Evolutionary conservation across 768 basidiomycete genomes (phyloP).

Genomic region (Russula brevipes): DNA sequence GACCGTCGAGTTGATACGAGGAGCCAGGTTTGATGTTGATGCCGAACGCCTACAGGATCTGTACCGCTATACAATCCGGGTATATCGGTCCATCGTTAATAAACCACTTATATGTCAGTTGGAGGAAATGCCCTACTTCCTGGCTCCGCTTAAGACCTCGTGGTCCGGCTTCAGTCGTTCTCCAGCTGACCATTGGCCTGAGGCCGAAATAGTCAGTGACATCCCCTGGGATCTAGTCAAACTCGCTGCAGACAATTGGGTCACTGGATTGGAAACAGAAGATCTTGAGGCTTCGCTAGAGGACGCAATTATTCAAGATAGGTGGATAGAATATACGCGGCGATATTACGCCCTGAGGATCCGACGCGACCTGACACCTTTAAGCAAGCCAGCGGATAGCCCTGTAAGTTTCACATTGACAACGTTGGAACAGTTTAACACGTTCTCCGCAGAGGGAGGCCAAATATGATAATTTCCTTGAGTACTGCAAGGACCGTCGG

Average conservation of each 20-base stretch:
- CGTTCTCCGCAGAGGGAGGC: constrained; percentile 49
- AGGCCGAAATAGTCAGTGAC: constrained; percentile 38
- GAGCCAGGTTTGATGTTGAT: constrained; percentile 46
- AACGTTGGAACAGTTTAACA: constrained; percentile 5
- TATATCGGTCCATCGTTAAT: constrained; percentile 60
- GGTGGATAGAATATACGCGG: constrained; percentile 69
- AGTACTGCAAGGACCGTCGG: constrained; percentile 58
- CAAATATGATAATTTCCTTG: constrained; percentile 54
- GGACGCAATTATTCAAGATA: constrained; percentile 67
- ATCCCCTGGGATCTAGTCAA: constrained; percentile 64
- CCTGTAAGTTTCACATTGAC: constrained; percentile 40
- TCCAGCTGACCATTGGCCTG: constrained; percentile 27
- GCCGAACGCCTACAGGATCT: constrained; percentile 44
- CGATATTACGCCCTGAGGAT: constrained; percentile 56
- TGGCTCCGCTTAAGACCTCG: constrained; percentile 50
- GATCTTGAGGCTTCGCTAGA: constrained; percentile 37
- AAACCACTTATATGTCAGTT: constrained; percentile 56
- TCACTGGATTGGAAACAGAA: constrained; percentile 42
- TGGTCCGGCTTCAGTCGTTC: constrained; percentile 35
- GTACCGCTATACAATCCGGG: constrained; percentile 56
- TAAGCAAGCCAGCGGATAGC: constrained; percentile 63
- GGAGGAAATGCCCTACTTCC: constrained; percentile 56
- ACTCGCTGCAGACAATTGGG: constrained; percentile 49
- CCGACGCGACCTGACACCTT: constrained; percentile 63
- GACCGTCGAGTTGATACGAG: constrained; percentile 41